phyloP scores from a whole-genome alignment of 441 rosid species.

The Adansonia rubrostipa region DNA sequence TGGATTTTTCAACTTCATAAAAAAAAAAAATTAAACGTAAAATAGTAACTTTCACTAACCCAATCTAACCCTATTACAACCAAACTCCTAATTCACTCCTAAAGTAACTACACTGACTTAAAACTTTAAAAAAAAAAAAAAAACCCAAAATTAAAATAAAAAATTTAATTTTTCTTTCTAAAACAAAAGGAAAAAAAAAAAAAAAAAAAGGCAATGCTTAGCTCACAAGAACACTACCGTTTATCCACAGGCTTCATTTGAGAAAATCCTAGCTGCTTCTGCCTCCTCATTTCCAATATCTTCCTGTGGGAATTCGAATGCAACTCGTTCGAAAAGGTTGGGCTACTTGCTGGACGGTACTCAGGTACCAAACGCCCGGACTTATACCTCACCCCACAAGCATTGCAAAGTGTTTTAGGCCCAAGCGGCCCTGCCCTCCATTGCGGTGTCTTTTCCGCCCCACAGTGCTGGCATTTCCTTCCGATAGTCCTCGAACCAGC shows the following conservation, averaged over 20 bases:
- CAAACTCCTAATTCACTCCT: slow-evolving; percentile 16
- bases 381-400: slow-evolving; percentile 90
- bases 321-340: slow-evolving; percentile 61
- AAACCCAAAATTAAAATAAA: not conserved
- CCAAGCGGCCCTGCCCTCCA: slow-evolving; percentile 94
- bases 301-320: slow-evolving; percentile 96
- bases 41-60: slow-evolving; percentile 5
- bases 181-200: not conserved
- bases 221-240: slow-evolving; percentile 42
- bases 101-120: slow-evolving; percentile 18
- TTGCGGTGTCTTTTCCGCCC: slow-evolving; percentile 91
- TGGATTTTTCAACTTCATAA: slow-evolving; percentile 18
- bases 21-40: not conserved
- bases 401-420: slow-evolving; percentile 87
- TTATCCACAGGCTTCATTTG: slow-evolving; percentile 51
- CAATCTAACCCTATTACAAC: slow-evolving; percentile 3
- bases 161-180: not conserved
- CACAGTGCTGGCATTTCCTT: slow-evolving; percentile 86
- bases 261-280: slow-evolving; percentile 45
- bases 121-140: not conserved
- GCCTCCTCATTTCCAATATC: slow-evolving; percentile 86
- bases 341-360: slow-evolving; percentile 89
- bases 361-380: slow-evolving; percentile 92
- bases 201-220: not conserved
- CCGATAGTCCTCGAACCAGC: slow-evolving; percentile 39